These are phyloP conservation scores for Excoecaria agallocha DNA, from an alignment of 345 rosid species.

Conservation along the genomic window DNA sequence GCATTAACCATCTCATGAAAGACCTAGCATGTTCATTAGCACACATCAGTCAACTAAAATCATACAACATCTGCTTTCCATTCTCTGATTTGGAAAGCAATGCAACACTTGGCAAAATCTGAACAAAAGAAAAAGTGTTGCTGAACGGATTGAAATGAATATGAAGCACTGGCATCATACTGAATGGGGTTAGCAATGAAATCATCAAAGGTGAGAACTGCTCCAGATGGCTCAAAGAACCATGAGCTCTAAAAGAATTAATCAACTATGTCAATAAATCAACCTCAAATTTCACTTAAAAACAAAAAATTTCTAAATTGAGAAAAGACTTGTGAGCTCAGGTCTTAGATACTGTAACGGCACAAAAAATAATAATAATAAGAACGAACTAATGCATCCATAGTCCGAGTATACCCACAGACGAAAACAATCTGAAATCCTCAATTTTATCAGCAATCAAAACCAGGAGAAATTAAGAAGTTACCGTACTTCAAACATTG, in stretches of 20 bases:
- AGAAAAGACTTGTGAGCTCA: not conserved
- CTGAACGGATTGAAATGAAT: no score
- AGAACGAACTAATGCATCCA: not conserved
- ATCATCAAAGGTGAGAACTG: not conserved
- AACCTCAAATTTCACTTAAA: not conserved
- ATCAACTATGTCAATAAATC: not conserved
- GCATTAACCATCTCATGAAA: conserved; percentile 92
- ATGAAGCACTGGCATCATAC: not conserved
- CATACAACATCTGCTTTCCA: not conserved
- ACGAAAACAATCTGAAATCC: not conserved
- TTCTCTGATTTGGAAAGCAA: not conserved
- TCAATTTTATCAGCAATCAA: not conserved
- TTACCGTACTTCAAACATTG: conserved; percentile 81
- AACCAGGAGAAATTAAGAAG: conserved; percentile 21
- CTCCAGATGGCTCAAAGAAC: not conserved
- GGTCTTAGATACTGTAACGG: not conserved
- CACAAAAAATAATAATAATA: not conserved
- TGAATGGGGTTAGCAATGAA: not conserved
- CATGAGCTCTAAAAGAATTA: not conserved
- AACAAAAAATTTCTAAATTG: not conserved
- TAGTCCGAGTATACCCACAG: not conserved
- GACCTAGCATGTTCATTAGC: conserved; percentile 44
- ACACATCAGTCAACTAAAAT: not conserved
- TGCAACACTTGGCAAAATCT: not conserved
- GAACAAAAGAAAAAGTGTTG: not conserved